Evolutionary conservation across 2,329 filamentous ascomycete species (phyloP), one percentile per base, ranked within the genome.

Genomic region (Diaporthe helianthi): DNA sequence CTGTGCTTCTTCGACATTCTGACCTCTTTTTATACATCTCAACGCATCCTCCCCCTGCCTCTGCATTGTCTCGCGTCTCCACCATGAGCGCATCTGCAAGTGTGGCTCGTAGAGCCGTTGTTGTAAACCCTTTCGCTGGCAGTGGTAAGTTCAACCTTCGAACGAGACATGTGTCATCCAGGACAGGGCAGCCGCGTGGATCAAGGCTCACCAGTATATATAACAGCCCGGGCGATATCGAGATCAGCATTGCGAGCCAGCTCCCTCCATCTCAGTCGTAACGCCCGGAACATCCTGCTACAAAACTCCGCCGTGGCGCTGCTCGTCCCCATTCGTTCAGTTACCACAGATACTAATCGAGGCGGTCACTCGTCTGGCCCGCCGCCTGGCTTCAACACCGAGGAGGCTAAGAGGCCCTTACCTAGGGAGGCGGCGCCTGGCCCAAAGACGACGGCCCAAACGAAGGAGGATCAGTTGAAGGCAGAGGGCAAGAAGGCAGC

Each of bases 321-420:
- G 44, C 78, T 90, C 69, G 83, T 90, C 66, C 87, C 88, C 22
- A 76, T 83, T 69, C 86, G 89, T 76, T 79, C 80, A 74, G 81
- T 89, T 74, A 83, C 85, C 55, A 91, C 89, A 74, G 87, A 90
- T 69, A 84, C 87, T 77, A 82, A 83, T 68, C 79, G 85, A 65
- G 81, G 84, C 70, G 78, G 81, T 31, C 80, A 80, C 44, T 83
- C 86, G 64, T 84, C 86, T 67, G 90, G 87, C 60, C 94, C 93
- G 53, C 94, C 94, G 69, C 94, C 94, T 17, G 94, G 94, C 33
- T 98, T 97, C 84, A 94, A 96, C 78, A 85, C 92, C n/a, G 90
- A 95, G 76, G 86, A 93, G 82, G 94, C 94, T 74, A 95, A 94
- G 87, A 95, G 94, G 78, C 92, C 94, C 15, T 83, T 96, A 58